Evolutionary conservation across 129 eudicot species (phyloP).

Genomic region (Heracleum sosnowskyi): DNA sequence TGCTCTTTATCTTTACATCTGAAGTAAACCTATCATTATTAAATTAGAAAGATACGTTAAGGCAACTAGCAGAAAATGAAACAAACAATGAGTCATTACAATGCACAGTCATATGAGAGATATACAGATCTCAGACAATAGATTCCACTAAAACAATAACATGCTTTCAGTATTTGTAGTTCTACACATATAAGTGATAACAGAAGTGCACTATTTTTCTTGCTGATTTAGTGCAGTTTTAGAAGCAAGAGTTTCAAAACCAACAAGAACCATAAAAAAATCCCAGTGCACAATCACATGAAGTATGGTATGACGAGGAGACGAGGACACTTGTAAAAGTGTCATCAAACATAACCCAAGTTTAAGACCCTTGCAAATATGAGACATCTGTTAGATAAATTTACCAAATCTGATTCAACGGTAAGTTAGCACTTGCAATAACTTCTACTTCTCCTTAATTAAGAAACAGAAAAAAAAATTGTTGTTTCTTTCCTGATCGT

Average conservation of each 20-base stretch:
- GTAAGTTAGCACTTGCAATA: not conserved
- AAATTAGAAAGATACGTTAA: slow-evolving; percentile 11
- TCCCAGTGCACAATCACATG: not conserved
- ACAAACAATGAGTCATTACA: not conserved
- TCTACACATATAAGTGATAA: not conserved
- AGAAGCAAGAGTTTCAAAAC: not conserved
- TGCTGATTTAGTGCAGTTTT: not conserved
- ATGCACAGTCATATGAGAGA: not conserved
- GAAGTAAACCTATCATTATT: slow-evolving; percentile 70
- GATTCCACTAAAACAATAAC: not conserved
- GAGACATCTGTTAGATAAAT: not conserved
- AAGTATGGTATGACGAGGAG: not conserved
- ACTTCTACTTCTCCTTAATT: not conserved
- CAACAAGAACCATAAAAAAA: not conserved
- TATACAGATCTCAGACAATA: not conserved
- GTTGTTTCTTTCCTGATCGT: not conserved
- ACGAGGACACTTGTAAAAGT: not conserved
- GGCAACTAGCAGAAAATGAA: not conserved
- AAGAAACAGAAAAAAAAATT: not conserved
- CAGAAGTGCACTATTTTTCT: not conserved
- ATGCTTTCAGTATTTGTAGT: not conserved
- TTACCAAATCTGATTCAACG: not conserved
- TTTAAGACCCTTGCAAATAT: not conserved
- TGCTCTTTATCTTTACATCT: slow-evolving; percentile 96
- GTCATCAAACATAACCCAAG: not conserved